These are phyloP conservation scores for Lactarius hatsudake DNA, from an alignment of 768 basidiomycete species.

Conservation along the genomic window DNA sequence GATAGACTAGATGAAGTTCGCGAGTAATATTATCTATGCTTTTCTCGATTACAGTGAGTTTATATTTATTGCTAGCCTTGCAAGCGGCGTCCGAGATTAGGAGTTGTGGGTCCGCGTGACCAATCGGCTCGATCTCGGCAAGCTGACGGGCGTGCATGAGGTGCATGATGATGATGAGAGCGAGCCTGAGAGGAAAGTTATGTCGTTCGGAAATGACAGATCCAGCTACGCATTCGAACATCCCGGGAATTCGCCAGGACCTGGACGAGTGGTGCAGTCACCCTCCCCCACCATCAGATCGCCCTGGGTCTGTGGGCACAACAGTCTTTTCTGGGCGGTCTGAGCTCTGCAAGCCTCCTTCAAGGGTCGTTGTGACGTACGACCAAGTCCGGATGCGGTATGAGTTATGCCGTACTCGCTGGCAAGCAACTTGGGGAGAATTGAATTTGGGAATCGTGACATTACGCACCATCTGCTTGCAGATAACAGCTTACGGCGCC, in stretches of 20 bases:
- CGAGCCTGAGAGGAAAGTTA: slow-evolving; percentile 8
- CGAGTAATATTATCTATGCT: neutral
- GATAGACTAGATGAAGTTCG: neutral
- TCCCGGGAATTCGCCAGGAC: slow-evolving; percentile 18
- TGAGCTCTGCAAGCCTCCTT: slow-evolving; percentile 9
- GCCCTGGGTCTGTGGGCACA: slow-evolving; percentile 4
- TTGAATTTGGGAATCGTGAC: slow-evolving; percentile 1
- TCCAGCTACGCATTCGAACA: slow-evolving; percentile 24
- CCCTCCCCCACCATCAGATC: neutral
- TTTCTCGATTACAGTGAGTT: neutral
- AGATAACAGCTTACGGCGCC: slow-evolving; percentile 2
- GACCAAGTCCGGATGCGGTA: slow-evolving; percentile 2
- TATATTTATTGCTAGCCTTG: neutral
- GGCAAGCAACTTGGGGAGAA: neutral
- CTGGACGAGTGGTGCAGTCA: neutral
- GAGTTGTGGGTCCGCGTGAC: slow-evolving; percentile 8
- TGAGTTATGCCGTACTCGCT: slow-evolving; percentile 19
- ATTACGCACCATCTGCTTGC: slow-evolving; percentile 13
- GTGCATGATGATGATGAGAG: slow-evolving; percentile 5
- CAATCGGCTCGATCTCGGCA: slow-evolving; percentile 21
- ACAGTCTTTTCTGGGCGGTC: neutral
- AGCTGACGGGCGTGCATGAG: slow-evolving; percentile 16
- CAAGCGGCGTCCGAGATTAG: neutral
- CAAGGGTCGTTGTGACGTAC: slow-evolving; percentile 25
- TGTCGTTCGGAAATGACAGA: slow-evolving; percentile 20